phyloP scores from a whole-genome alignment of 768 basidiomycete species.

The Trametes coccinea region DNA sequence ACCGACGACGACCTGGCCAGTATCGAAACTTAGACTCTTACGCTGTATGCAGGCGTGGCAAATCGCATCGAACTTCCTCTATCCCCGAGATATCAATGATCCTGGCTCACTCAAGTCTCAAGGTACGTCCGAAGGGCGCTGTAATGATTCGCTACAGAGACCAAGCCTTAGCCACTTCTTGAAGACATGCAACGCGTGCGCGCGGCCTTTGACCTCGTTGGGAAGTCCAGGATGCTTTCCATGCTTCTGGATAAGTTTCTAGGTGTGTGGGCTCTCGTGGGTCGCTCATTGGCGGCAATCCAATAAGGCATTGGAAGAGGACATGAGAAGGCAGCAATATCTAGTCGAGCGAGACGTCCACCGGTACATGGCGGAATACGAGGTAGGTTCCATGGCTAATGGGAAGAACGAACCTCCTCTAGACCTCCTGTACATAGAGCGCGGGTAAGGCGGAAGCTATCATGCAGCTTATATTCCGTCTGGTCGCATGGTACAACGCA shows the following conservation, averaged over 20 bases:
- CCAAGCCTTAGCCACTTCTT: background rate
- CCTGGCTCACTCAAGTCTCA: constrained; percentile 31
- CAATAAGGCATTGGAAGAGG: constrained; percentile 44
- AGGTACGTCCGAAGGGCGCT: constrained; percentile 26
- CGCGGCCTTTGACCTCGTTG: constrained; percentile 59
- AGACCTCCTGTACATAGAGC: constrained; percentile 35
- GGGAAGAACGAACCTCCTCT: background rate
- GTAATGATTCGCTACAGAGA: constrained; percentile 6
- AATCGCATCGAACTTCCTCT: constrained; percentile 52
- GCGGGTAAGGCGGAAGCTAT: constrained; percentile 51
- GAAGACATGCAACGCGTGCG: constrained; percentile 51
- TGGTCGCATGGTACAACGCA: constrained; percentile 72
- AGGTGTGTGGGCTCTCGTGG: constrained; percentile 42
- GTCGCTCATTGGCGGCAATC: background rate
- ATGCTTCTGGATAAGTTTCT: constrained; percentile 71
- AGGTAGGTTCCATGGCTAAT: constrained; percentile 43
- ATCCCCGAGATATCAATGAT: constrained; percentile 53
- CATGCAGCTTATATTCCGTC: constrained; percentile 52
- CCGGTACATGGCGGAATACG: constrained; percentile 57
- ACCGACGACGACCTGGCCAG: background rate
- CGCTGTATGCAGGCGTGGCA: constrained; percentile 54
- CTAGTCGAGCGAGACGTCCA: constrained; percentile 63
- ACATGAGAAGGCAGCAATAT: constrained; percentile 58
- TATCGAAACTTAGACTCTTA: background rate
- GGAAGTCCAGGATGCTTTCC: constrained; percentile 58